Evolutionary conservation across 2,329 filamentous ascomycete species (phyloP), one percentile per base, ranked within the genome.

Genomic region (Ramularia endophylla): DNA sequence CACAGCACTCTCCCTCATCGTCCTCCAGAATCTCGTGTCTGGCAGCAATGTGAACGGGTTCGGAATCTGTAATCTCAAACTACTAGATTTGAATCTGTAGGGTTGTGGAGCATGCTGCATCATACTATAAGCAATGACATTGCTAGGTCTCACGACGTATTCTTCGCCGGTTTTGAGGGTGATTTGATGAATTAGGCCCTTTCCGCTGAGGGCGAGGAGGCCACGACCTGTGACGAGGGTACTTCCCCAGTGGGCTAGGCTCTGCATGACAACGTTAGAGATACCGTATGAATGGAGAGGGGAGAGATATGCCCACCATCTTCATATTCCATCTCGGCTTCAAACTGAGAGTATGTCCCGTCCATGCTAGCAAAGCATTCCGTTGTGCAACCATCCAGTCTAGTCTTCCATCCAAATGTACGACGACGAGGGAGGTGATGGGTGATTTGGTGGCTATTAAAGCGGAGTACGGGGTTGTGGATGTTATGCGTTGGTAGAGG

Each of bases 381-480:
- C 87, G 78, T 62, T 97, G 89, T 5, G 87, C 78, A 7, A 98
- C 72, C 72, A 95, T 86, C 90, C 92, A 98, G 67, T 98, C 92
- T 43, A 88, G 82, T 4, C 88, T 87, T 43, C 92, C 92, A 69
- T 98, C 88, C 37, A 98, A 78, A 61, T 90, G 85, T 18, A 98
- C 75, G 6, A 94, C 80, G 9, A 85, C 81, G 54, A 98, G 89
- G 5, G 88, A 89, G 1, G 89, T 92, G 38, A 83, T 81, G 4
- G 87, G 80, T 4, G 87, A 87, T 62, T 88, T 92, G 17, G 90
- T 88, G 20, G 86, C 85, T 54, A 98, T 84, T 49, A 98, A 71
- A 22, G 88, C 88, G 31, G 85, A 94, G 52, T 95, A 77, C 2
- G 92, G 89, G 34, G 81, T 85, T 1, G 89, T 88, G 1, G 90